Conservation (phyloP, 441 rosid species). For the Syzygium syzygioides region DNA sequence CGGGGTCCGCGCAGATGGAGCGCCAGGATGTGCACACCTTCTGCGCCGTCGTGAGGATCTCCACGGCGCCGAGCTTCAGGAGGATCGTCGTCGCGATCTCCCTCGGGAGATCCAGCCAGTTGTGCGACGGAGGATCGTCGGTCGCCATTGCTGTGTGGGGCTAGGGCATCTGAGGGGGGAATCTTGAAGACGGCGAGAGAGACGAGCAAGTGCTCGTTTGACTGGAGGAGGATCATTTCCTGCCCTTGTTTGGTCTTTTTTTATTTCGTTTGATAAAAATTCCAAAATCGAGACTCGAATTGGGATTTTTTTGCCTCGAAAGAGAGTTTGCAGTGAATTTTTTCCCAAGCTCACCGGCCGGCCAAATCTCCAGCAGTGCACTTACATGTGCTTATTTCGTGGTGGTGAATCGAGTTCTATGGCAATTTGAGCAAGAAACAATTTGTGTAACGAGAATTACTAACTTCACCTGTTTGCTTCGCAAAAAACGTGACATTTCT, state of each 20-base stretch:
- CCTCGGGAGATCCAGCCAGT: slow-evolving; percentile 52
- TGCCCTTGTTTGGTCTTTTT: neutral
- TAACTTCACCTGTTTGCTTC: no score
- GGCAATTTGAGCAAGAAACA: no score
- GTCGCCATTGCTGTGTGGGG: neutral
- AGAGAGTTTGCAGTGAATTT: neutral
- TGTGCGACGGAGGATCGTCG: neutral
- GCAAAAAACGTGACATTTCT: no score
- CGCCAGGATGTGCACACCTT: slow-evolving; percentile 53
- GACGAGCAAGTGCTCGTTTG: neutral
- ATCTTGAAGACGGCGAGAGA: neutral
- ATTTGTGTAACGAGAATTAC: no score
- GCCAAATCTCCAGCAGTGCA: no score
- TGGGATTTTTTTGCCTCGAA: neutral
- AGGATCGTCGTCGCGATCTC: slow-evolving; percentile 39
- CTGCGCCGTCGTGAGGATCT: slow-evolving; percentile 30
- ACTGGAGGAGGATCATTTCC: neutral
- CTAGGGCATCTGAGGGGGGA: neutral
- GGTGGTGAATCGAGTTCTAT: no score
- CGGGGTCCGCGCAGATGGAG: slow-evolving; percentile 42
- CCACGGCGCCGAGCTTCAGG: slow-evolving; percentile 19
- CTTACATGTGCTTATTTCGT: no score
- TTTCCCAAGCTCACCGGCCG: neutral
- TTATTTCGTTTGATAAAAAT: neutral
- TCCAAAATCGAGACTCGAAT: neutral